These are phyloP conservation scores for Agapanthus africanus DNA, from an alignment of 106 monocot genomes.

Conservation along the genomic window DNA sequence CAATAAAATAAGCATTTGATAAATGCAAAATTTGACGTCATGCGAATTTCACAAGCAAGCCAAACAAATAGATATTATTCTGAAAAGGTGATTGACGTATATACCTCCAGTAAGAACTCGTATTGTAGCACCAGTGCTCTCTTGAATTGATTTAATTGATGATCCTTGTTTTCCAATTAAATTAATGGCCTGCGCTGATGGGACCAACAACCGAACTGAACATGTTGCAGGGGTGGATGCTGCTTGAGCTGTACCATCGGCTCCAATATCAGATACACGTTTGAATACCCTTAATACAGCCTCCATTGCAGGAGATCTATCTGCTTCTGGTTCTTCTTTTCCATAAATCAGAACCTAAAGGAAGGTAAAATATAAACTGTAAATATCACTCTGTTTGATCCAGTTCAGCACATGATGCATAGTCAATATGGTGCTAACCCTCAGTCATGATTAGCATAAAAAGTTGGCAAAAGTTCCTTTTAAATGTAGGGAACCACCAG, in stretches of 20 bases:
- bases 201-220: slow-evolving; percentile 10
- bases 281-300: slow-evolving; percentile 76
- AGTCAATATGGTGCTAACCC: too few relatives aligned
- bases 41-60: too few relatives aligned
- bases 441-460: too few relatives aligned
- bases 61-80: too few relatives aligned
- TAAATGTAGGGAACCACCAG: too few relatives aligned
- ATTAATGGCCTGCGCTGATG: slow-evolving; percentile 42
- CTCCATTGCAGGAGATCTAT: slow-evolving; percentile 79
- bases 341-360: slow-evolving; percentile 75
- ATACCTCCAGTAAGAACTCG: slow-evolving; percentile 11
- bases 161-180: slow-evolving; percentile 55
- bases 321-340: slow-evolving; percentile 73
- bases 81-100: neutral
- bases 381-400: too few relatives aligned
- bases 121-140: slow-evolving; percentile 14
- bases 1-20: neutral
- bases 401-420: too few relatives aligned
- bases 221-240: neutral
- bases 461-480: too few relatives aligned
- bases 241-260: slow-evolving; percentile 16
- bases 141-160: slow-evolving; percentile 51
- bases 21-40: neutral
- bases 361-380: too few relatives aligned
- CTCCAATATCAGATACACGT: slow-evolving; percentile 41